Evolutionary conservation across 2,329 filamentous ascomycete genomes (phyloP), one percentile per base, ranked within the genome.

Genomic region (Cladosporium sp.): DNA sequence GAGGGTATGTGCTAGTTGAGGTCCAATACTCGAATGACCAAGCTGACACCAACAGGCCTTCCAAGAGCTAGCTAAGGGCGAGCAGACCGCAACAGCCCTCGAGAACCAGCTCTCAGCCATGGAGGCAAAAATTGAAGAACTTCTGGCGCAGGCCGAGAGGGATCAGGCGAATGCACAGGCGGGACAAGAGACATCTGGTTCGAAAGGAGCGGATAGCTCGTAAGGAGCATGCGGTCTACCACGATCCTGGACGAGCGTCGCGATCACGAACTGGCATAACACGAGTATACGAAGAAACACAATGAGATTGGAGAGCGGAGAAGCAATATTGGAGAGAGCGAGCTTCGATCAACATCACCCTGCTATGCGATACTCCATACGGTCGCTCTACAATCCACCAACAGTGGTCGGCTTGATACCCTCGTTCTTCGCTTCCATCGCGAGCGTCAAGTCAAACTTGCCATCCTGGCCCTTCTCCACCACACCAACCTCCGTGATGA

Each of bases 401-500:
- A 72, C 61, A 25, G 61, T 71, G 20, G 54, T 65, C 12, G 70
- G 70, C 65, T 73, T 72, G n/a, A 72, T 62, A 11, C 66, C 56
- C 60, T 70, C 68, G 52, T 69, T 66, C n/a, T 67, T 63, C 47
- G 68, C 69, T 57, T 70, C 65, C 67, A 71, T 69, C 12, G 67
- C 69, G 9, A 66, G 47, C 5, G 62, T 67, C 63, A 72, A 49
- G 52, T 85, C 75, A 75, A 96, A 97, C 20, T 74, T 77, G 1
- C 90, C 92, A 59, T 87, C 80, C 3, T 76, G 72, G 47, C 84
- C 84, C 79, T 93, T 96, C 68, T 91, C 87, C 3, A 95, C 86
- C 7, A 92, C 89, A 0, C 93, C 93, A 67, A 88, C 86, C 76
- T 99, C 94, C 0, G 94, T 99, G 63, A 97, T 90, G 59, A 99